Conservation (phyloP, 2,329 filamentous ascomycete genomes). For the Cercospora janseana region DNA sequence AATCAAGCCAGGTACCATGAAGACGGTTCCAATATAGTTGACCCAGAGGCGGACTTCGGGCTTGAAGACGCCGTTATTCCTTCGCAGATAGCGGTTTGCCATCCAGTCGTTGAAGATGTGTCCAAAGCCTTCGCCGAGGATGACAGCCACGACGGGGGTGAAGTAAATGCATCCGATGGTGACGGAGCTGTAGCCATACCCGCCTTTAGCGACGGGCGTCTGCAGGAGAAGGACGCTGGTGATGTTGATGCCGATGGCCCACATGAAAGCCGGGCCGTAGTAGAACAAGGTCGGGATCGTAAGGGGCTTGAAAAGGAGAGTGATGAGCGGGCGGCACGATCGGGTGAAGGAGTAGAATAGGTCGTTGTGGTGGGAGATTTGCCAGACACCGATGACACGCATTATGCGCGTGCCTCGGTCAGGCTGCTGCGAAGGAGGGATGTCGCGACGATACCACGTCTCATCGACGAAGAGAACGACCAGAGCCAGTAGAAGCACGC, state of each 20-base stretch:
- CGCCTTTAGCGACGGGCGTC: conserved; percentile 11
- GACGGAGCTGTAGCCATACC: conserved; percentile 22
- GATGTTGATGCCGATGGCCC: conserved; percentile 31
- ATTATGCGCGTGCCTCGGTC: conserved; percentile 17
- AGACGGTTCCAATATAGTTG: conserved; percentile 11
- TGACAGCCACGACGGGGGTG: conserved; percentile 32
- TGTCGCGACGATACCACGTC: conserved; percentile 15
- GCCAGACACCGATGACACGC: conserved; percentile 20
- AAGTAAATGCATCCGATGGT: conserved; percentile 30
- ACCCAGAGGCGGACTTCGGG: conserved; percentile 19
- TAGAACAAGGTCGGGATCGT: conserved; percentile 14
- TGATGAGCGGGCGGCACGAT: background rate
- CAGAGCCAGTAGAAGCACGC: background rate
- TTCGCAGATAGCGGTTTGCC: conserved; percentile 13
- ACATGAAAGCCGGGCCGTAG: conserved; percentile 29
- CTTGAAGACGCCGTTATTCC: conserved; percentile 1
- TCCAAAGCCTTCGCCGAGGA: conserved; percentile 31
- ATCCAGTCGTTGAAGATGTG: conserved; percentile 34
- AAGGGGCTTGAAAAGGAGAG: conserved; percentile 18
- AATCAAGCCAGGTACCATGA: conserved; percentile 17
- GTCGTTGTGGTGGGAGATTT: conserved; percentile 11
- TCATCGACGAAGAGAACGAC: conserved; percentile 19
- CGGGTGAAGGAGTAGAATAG: conserved; percentile 8
- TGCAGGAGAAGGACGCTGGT: conserved; percentile 27
- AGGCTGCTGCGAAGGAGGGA: conserved; percentile 12